A percentile compares a stretch with the other conserved stretches of the same genome.
Conservation (phyloP, 1,284 basidiomycete species). For the Naganishia liquefaciens region DNA sequence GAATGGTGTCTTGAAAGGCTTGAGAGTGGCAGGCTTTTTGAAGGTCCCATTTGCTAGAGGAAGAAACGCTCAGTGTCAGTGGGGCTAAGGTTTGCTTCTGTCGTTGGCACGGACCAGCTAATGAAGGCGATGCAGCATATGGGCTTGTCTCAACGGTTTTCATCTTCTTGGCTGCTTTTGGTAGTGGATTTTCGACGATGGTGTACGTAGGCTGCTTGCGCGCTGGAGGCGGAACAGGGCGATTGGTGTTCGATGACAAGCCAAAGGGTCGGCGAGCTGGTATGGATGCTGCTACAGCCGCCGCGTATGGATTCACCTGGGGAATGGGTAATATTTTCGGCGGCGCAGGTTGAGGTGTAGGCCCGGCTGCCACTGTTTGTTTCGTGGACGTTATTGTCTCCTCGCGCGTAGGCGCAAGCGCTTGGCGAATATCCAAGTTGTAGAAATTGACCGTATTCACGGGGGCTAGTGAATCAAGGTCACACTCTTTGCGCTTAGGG, state of each 20-base stretch:
- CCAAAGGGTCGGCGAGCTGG: conserved; percentile 11
- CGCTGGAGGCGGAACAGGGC: neutral
- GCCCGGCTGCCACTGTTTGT: neutral
- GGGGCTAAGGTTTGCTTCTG: no score
- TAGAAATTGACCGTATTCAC: conserved; percentile 32
- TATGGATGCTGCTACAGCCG: conserved; percentile 5
- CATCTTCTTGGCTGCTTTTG: conserved; percentile 22
- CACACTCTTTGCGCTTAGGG: conserved; percentile 43
- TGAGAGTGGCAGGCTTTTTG: conserved; percentile 39
- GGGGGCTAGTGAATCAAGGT: conserved; percentile 37
- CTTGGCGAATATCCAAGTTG: conserved; percentile 19
- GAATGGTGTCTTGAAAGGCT: conserved; percentile 63
- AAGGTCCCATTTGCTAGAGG: conserved; percentile 1
- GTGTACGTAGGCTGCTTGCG: neutral
- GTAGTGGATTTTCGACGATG: conserved; percentile 18
- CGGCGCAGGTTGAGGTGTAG: neutral
- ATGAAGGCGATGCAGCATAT: conserved; percentile 7
- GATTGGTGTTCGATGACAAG: conserved; percentile 11
- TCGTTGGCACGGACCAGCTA: conserved; percentile 1
- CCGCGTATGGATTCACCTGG: conserved; percentile 20
- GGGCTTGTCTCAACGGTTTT: conserved; percentile 22
- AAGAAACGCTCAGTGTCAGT: neutral
- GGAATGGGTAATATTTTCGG: conserved; percentile 13
- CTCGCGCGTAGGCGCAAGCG: neutral
- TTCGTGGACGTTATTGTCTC: neutral